Evolutionary conservation across 805 yeast species (phyloP).

Genomic region (Ogataea allantospora): DNA sequence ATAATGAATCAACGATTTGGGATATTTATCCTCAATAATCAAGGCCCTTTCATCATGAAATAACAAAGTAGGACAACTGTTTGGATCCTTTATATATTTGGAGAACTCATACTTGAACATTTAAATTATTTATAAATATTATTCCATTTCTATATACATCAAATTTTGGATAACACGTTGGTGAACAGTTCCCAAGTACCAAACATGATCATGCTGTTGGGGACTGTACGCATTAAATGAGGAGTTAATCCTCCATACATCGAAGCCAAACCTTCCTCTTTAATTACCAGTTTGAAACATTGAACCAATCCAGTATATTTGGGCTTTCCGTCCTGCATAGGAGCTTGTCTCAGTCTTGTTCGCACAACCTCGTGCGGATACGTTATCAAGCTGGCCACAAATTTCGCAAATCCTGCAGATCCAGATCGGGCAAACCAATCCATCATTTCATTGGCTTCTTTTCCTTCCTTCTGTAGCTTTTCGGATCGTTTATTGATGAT

Average conservation of each 20-base stretch:
- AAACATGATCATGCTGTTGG: constrained; percentile 97
- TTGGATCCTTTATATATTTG: constrained; percentile 49
- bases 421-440: constrained; percentile 98
- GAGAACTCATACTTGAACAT: constrained; percentile 51
- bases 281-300: constrained; percentile 79
- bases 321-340: constrained; percentile 69
- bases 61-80: constrained; percentile 35
- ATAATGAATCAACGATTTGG: constrained; percentile 61
- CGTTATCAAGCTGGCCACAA: constrained; percentile 86
- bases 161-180: constrained; percentile 44
- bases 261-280: constrained; percentile 88
- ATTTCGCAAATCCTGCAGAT: constrained; percentile 95
- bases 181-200: constrained; percentile 96
- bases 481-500: constrained; percentile 55
- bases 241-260: constrained; percentile 99
- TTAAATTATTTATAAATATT: constrained; percentile 2
- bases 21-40: constrained; percentile 58
- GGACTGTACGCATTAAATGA: constrained; percentile 93
- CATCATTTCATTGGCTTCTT: constrained; percentile 56
- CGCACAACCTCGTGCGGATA: constrained; percentile 98
- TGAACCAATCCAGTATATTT: constrained; percentile 89
- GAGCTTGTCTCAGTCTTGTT: constrained; percentile 94
- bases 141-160: constrained; percentile 5
- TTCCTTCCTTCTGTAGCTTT: constrained; percentile 33
- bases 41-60: constrained; percentile 51